phyloP scores from a whole-genome alignment of 805 yeast species.

The Saturnispora quitensis region DNA sequence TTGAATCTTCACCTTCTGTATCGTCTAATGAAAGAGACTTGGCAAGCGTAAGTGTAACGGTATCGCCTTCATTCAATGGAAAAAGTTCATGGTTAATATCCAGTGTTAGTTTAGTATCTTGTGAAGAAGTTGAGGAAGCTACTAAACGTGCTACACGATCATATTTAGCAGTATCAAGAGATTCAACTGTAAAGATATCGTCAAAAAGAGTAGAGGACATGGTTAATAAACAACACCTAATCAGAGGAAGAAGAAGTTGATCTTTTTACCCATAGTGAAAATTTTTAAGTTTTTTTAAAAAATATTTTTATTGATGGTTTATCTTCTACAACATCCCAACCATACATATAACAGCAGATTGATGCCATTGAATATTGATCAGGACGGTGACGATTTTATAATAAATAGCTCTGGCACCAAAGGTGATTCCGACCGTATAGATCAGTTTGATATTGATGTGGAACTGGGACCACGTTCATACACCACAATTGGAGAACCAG shows the following conservation, averaged over 20 bases:
- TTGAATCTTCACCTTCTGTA: conserved; percentile 24
- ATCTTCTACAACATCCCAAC: not conserved
- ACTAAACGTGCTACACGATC: conserved; percentile 86
- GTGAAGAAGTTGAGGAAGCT: conserved; percentile 76
- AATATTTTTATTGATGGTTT: not conserved
- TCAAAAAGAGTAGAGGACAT: conserved; percentile 81
- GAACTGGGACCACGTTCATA: conserved; percentile 5
- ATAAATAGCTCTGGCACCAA: not conserved
- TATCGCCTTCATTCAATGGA: conserved; percentile 69
- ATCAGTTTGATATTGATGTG: conserved; percentile 20
- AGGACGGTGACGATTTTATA: conserved; percentile 4
- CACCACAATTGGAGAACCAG: conserved; percentile 1
- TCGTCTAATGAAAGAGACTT: conserved; percentile 55
- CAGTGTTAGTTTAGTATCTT: conserved; percentile 71
- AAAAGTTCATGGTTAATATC: conserved; percentile 89
- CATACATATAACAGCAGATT: no score
- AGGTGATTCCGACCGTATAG: conserved; percentile 1
- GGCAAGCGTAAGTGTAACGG: conserved; percentile 79
- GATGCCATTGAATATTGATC: conserved; percentile 5
- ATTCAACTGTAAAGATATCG: conserved; percentile 79
- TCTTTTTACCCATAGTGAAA: not conserved
- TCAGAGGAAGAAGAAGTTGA: not conserved
- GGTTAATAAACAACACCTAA: not conserved
- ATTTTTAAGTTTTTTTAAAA: not conserved
- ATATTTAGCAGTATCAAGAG: conserved; percentile 82